Evolutionary conservation across 2,329 filamentous ascomycete genomes (phyloP).

Genomic region (Drechslerella coelobrocha): DNA sequence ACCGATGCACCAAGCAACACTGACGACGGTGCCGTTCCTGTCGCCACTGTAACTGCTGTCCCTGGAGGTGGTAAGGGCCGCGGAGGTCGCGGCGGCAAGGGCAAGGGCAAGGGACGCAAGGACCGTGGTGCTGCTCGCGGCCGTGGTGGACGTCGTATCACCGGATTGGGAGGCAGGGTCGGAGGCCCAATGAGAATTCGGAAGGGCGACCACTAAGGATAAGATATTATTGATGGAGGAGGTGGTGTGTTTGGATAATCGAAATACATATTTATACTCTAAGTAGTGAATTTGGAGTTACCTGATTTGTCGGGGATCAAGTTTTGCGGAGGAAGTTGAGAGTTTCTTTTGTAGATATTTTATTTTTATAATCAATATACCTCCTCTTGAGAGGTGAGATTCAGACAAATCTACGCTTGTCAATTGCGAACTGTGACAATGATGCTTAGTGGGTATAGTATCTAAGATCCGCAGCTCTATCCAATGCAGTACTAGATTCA

Average conservation of each 20-base stretch:
- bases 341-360: not conserved
- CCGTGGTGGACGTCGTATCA: too few species aligned
- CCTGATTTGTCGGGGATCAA: not conserved
- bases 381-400: not conserved
- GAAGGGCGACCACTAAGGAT: too few species aligned
- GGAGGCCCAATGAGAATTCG: not conserved
- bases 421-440: too few species aligned
- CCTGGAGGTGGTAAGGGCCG: conserved; percentile 3
- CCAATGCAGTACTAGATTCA: too few species aligned
- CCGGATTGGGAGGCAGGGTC: too few species aligned
- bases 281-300: not conserved
- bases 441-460: too few species aligned
- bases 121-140: too few species aligned
- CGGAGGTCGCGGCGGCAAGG: conserved; percentile 7
- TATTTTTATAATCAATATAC: not conserved
- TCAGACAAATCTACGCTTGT: too few species aligned
- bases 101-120: not conserved
- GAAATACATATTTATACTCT: not conserved
- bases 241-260: too few species aligned
- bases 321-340: not conserved
- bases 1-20: not conserved
- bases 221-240: too few species aligned
- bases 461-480: too few species aligned
- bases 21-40: not conserved
- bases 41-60: conserved; percentile 4